Conservation (phyloP, 345 rosid genomes). For the Hibiscus tridactylites region DNA sequence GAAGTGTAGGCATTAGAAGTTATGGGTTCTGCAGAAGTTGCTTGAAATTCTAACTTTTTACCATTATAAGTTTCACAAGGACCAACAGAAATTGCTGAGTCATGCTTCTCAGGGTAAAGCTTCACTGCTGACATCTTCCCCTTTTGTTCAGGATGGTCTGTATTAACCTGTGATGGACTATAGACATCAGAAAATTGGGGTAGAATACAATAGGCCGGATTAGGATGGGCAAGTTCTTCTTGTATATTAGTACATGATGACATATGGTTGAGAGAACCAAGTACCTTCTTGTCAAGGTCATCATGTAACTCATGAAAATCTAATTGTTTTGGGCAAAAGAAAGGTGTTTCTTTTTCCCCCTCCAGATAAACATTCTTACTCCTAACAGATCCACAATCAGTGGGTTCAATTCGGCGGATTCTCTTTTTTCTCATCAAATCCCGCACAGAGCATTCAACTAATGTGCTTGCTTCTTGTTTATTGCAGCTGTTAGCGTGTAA, state of each 20-base stretch:
- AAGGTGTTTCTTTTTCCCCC: slow-evolving; percentile 17
- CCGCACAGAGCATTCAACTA: slow-evolving; percentile 55
- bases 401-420: slow-evolving; percentile 29
- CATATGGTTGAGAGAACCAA: slow-evolving; percentile 3
- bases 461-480: slow-evolving; percentile 19
- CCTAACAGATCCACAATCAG: slow-evolving; percentile 28
- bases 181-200: not conserved
- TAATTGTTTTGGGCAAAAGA: slow-evolving; percentile 20
- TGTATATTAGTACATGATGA: slow-evolving; percentile 1
- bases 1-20: slow-evolving; percentile 20
- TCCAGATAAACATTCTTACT: slow-evolving; percentile 24
- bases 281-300: slow-evolving; percentile 12
- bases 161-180: slow-evolving; percentile 1
- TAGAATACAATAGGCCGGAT: not conserved
- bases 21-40: slow-evolving; percentile 14
- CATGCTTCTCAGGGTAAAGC: slow-evolving; percentile 21
- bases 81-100: slow-evolving; percentile 23
- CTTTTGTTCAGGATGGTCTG: slow-evolving; percentile 6
- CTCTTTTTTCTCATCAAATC: slow-evolving; percentile 89
- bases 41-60: slow-evolving; percentile 22
- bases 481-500: slow-evolving; percentile 23
- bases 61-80: slow-evolving; percentile 20
- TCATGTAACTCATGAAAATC: slow-evolving; percentile 19
- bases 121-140: slow-evolving; percentile 7
- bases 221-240: slow-evolving; percentile 6